Base-by-base conservation (phyloP, 352 stramenopile genomes). In the Phytophthora brassicae region DNA sequence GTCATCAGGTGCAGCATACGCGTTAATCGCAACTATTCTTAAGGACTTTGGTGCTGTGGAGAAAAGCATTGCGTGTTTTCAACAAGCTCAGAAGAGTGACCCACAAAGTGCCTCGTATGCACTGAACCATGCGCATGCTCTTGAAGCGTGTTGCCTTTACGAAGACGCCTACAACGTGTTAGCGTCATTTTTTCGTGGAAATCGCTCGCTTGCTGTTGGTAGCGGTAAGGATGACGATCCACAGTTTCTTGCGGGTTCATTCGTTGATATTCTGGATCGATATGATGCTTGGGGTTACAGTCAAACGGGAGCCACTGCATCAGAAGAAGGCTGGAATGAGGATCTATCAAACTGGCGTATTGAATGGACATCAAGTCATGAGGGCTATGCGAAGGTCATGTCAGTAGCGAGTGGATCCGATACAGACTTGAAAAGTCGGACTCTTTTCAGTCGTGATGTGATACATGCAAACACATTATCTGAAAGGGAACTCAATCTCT, bases 21-120 rank as follows among this genome's bases (percentile, higher is more conserved):
- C 82, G 12, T 94, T 88, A 55, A 77, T 89, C 4, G 84, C 79
- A 4, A 90, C 82, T 0, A 82, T 94, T 56, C 38, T 90, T 7
- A 94, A 92, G 52, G 84, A 94, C 39, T 82, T 77, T 58, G 61
- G 84, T 0, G 82, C 66, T 8, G 29, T 92, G 16, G 71, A 87
- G 9, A 67, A 77, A 4, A 77, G 71, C 26, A 68, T 89, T 12
- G 29, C 19, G 14, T 92, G 82, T 59, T 91, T 90, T 53, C 67
- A 82, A 24, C 69, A 78, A 20, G 75, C 81, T 0, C 61, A 82
- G n/a, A 14, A 45, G 4, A 63, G 73, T 9, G 66, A 75, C 20
- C 70, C 75, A 0, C 46, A 55, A n/a, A 86, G 65, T 60, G 69
- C 81, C 19, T 70, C 77, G 29, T 92, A 90, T 50, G 84, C 70